phyloP scores from a whole-genome alignment of 1,284 basidiomycete species.

The Malassezia cuniculi region DNA sequence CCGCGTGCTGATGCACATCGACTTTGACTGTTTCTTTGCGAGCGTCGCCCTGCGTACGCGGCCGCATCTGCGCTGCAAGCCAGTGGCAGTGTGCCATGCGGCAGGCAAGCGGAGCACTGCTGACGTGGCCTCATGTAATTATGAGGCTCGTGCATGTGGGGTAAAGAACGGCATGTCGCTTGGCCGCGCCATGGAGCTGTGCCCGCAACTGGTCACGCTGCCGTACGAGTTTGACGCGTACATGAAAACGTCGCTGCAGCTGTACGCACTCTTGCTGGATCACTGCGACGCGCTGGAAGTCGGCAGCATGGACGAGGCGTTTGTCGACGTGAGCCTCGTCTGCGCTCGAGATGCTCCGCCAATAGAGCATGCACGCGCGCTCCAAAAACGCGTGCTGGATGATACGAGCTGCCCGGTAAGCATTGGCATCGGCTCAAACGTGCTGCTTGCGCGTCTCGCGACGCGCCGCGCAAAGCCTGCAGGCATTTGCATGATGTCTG shows the following conservation, averaged over 20 bases:
- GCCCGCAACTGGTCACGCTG: slow-evolving; percentile 55
- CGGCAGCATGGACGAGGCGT: slow-evolving; percentile 87
- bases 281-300: slow-evolving; percentile 85
- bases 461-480: slow-evolving; percentile 83
- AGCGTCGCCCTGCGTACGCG: slow-evolving; percentile 31
- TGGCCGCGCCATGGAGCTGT: slow-evolving; percentile 38
- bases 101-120: slow-evolving; percentile 28
- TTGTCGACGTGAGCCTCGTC: slow-evolving; percentile 68
- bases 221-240: slow-evolving; percentile 70
- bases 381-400: slow-evolving; percentile 61
- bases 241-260: slow-evolving; percentile 56
- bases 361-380: slow-evolving; percentile 58
- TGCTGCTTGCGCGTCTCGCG: slow-evolving; percentile 79
- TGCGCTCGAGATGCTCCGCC: slow-evolving; percentile 21
- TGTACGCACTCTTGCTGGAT: slow-evolving; percentile 80
- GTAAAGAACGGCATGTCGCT: slow-evolving; percentile 88
- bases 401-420: slow-evolving; percentile 67
- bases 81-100: slow-evolving; percentile 88
- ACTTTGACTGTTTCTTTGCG: slow-evolving; percentile 92
- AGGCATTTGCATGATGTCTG: slow-evolving; percentile 62
- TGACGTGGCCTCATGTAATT: slow-evolving; percentile 86
- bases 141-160: slow-evolving; percentile 76
- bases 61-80: slow-evolving; percentile 47
- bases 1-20: slow-evolving; percentile 40
- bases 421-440: slow-evolving; percentile 81